Evolutionary conservation across 371 early-diverging fungal genomes (phyloP), one percentile per base, ranked within the genome.

Genomic region (Conidiobolus coronatus): DNA sequence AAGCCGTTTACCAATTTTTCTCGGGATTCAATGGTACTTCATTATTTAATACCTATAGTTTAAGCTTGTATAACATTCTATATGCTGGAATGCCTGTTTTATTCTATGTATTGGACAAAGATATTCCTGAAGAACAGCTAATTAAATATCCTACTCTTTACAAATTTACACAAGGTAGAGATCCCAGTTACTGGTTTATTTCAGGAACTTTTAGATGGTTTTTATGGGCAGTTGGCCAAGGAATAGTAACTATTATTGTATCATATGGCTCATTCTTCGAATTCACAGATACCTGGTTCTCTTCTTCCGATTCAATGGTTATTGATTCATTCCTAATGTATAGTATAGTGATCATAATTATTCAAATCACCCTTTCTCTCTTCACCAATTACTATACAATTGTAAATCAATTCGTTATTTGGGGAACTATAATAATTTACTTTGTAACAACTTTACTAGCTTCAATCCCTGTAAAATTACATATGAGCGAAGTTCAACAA

Each of bases 1-100:
- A 74, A 54, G 69, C 65, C 5, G 57, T 68, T 17, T 79, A 64
- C 59, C 77, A 77, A 61, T 59, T 69, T 44, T 73, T 75, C 56
- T 76, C 79, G 24, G 86, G 81, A 12, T 88, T 75, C 58, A 77
- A 81, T 35, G 86, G 84, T 55, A 81, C 76, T 40, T 73, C 77
- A 1, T 53, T 86, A 35, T 83, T 77, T 52, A 82, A 84, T 55
- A 65, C 67, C 36, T 82, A 79, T 75, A 77, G 81, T 0, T 64
- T 78, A 23, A 67, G 79, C 7, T 63, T 81, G 55, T 88, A 85
- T 67, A 86, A 86, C 60, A 75, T 81, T 23, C 48, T 77, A 37
- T 88, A 86, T 54, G 75, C 81, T 11, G 68, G 78, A 6, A 62
- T 86, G 50, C 85, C 85, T 0, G 80, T 82, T 1, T 59, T 86